Evolutionary conservation across 257 asterid species (phyloP).

Genomic region (Paulownia fortunei): DNA sequence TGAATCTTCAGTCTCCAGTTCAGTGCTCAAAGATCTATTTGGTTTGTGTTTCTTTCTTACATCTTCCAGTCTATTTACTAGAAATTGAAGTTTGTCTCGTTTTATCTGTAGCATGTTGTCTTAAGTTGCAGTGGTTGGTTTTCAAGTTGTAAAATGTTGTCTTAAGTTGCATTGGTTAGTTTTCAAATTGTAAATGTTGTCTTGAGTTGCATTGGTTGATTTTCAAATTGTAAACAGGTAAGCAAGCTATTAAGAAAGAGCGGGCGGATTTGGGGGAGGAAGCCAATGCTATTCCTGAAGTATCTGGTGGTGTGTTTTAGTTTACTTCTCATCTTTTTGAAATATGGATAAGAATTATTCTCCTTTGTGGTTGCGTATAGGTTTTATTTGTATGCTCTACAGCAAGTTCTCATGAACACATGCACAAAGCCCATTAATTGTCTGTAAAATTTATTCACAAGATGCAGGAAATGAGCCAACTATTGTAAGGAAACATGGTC

Average conservation of each 20-base stretch:
- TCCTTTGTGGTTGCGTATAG: neutral
- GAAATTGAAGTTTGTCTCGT: neutral
- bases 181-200: too few relatives aligned
- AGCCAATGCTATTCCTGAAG: neutral
- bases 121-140: conserved; percentile 24
- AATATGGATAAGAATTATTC: neutral
- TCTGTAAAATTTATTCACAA: conserved; percentile 18
- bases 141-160: neutral
- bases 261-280: conserved; percentile 4
- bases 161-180: conserved; percentile 23
- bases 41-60: conserved; percentile 35
- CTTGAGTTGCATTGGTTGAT: conserved; percentile 19
- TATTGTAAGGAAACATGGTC: neutral
- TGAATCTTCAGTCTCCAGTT: conserved; percentile 26
- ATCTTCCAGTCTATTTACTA: neutral
- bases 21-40: conserved; percentile 11
- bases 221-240: conserved; percentile 27
- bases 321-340: conserved; percentile 11
- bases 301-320: conserved; percentile 12
- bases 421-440: conserved; percentile 3
- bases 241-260: conserved; percentile 27
- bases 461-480: conserved; percentile 33
- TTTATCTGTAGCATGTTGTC: neutral
- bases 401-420: neutral
- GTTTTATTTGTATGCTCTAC: neutral